Conservation (phyloP, 2,329 filamentous ascomycete species). For the Trichoderma asperellum region DNA sequence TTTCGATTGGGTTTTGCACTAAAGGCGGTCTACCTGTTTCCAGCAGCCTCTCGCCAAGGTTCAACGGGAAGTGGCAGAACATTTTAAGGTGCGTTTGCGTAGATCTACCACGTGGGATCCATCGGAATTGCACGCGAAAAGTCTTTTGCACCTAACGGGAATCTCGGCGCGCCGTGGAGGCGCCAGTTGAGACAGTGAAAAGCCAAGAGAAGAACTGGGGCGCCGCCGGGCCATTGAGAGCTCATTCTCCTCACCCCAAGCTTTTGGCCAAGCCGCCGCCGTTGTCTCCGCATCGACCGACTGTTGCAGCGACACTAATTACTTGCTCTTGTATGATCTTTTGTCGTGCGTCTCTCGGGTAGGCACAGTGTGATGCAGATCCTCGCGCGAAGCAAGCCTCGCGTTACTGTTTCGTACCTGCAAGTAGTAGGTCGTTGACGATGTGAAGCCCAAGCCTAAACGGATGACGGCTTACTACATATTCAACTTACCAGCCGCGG, state of each 20-base stretch:
- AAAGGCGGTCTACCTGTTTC: not conserved
- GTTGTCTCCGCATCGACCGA: constrained; percentile 16
- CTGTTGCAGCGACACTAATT: not conserved
- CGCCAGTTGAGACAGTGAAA: not conserved
- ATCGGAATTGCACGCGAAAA: not conserved
- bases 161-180: constrained; percentile 5
- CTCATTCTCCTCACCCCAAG: not conserved
- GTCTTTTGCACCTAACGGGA: constrained; percentile 22
- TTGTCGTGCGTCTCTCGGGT: not conserved
- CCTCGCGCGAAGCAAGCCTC: not conserved
- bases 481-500: constrained; percentile 6
- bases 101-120: constrained; percentile 29
- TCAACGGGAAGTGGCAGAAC: constrained; percentile 21
- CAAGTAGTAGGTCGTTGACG: not conserved
- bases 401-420: not conserved
- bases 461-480: constrained; percentile 21
- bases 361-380: not conserved
- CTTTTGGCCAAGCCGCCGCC: constrained; percentile 18
- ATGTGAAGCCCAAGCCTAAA: not conserved
- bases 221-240: constrained; percentile 15
- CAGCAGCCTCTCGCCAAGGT: not conserved
- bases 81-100: not conserved
- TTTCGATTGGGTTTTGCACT: not conserved
- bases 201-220: not conserved
- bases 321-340: not conserved